phyloP scores from a whole-genome alignment of 805 yeast genomes.

The Zygosaccharomyces pseudorouxii region DNA sequence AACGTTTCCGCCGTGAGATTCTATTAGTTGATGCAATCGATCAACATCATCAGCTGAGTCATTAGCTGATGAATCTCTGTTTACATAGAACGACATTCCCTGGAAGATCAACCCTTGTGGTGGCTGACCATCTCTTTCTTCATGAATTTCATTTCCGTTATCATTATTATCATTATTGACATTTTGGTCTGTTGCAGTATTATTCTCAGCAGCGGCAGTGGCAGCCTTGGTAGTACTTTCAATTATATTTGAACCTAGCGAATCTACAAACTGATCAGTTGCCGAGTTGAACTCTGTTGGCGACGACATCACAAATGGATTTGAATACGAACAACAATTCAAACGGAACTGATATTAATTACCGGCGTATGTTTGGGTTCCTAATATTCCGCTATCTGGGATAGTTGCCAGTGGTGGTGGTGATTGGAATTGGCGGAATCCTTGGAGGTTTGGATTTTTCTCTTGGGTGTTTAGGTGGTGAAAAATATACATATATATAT shows the following conservation, averaged over 20 bases:
- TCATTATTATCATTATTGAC: not conserved
- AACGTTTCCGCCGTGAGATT: slow-evolving; percentile 26
- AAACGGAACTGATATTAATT: not conserved
- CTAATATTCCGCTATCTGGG: not conserved
- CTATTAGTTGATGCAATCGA: slow-evolving; percentile 19
- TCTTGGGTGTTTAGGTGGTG: slow-evolving; percentile 23
- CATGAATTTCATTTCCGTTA: not conserved
- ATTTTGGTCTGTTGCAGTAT: not conserved
- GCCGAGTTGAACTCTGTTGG: slow-evolving; percentile 28
- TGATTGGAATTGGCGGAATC: slow-evolving; percentile 1
- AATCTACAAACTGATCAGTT: slow-evolving; percentile 27
- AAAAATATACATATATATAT: not conserved
- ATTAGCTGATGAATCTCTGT: slow-evolving; percentile 25
- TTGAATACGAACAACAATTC: not conserved
- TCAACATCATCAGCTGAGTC: slow-evolving; percentile 23
- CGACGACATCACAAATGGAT: slow-evolving; percentile 15
- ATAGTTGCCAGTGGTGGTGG: not conserved
- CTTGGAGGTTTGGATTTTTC: slow-evolving; percentile 9
- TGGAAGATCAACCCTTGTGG: slow-evolving; percentile 7
- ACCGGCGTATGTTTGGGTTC: not conserved
- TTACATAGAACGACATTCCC: slow-evolving; percentile 22
- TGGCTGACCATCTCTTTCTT: not conserved
- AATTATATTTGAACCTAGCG: slow-evolving; percentile 13
- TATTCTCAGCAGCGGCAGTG: not conserved
- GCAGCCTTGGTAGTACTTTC: not conserved